Base-by-base conservation (phyloP, 192 early-diverging fungal species). In the Physocladia obscura region DNA sequence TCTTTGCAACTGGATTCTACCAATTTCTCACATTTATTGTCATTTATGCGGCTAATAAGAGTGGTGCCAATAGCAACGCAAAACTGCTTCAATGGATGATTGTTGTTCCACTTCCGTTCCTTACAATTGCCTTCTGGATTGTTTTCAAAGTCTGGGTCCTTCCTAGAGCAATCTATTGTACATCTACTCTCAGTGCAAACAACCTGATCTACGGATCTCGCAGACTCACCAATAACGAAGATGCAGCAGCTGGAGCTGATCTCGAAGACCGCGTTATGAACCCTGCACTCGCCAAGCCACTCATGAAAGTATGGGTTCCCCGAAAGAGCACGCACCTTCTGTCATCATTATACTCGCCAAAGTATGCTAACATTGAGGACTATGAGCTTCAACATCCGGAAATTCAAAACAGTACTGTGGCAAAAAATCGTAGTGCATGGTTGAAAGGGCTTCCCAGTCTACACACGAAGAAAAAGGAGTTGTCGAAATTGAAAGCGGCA, bases 251-350 rank as follows among this genome's bases (percentile, higher is more conserved):
- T 5, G 15, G 58, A 29, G 22, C 57, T 1, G 49, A 32, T 15
- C 44, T 83, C 26, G 74, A 74, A 55, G 69, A 78, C 29, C 59
- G 68, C 5, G 71, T 80, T 3, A 74, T 79, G 30, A 81, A 81
- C 52, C 82, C 82, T 15, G 69, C 74, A 4, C 68, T 84, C 29
- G 69, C 62, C 17, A 77, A 77, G 49, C 75, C 77, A 17, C 63
- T 84, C 29, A 64, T 61, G 58, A 75, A 74, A 34, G 70, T 84
- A 8, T 82, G 80, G 80, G 77, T 84, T 21, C 13, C 30, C 11
- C 5, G 39, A 19, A 68, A 68, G 24, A 47, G 56, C 31, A 57
- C 70, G 4, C 62, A 77, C 26, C 34, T 77, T 29, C 49, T 73
- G 11, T 57, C 57, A 29, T 22, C 34, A 5, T 44, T 61, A 29